phyloP scores from a whole-genome alignment of 257 asterid genomes.

The Sherardia arvensis region DNA sequence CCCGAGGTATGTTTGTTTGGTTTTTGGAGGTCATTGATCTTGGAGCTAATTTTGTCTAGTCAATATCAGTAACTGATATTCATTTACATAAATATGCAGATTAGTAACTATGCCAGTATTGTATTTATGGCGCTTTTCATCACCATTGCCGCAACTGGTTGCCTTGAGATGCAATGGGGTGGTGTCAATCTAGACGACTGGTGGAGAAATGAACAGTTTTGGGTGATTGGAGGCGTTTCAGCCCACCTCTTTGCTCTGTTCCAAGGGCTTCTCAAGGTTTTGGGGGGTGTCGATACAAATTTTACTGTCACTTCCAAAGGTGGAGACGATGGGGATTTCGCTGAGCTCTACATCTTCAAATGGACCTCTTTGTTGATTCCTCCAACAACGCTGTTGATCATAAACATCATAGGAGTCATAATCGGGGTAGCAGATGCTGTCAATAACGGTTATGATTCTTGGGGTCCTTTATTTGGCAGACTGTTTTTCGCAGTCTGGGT shows the following conservation, averaged over 20 bases:
- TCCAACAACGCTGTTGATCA: conserved; percentile 59
- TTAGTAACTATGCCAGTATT: conserved; percentile 76
- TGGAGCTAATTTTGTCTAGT: background rate
- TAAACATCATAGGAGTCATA: conserved; percentile 69
- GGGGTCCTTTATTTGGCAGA: conserved; percentile 83
- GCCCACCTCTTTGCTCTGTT: conserved; percentile 75
- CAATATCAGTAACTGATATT: background rate
- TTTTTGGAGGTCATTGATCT: background rate
- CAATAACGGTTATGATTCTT: conserved; percentile 81
- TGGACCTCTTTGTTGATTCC: conserved; percentile 77
- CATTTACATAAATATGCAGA: conserved; percentile 35
- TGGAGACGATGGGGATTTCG: conserved; percentile 67
- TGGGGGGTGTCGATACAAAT: conserved; percentile 76
- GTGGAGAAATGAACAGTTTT: conserved; percentile 98
- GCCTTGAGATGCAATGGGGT: conserved; percentile 97
- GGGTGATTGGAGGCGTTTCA: conserved; percentile 94
- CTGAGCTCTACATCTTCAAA: conserved; percentile 70
- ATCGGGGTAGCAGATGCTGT: conserved; percentile 70
- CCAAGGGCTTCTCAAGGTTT: conserved; percentile 78
- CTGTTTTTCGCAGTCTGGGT: conserved; percentile 82
- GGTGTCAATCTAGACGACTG: conserved; percentile 81
- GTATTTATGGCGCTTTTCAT: conserved; percentile 69
- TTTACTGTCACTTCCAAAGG: conserved; percentile 88
- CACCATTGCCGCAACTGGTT: conserved; percentile 71
- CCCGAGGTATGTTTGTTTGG: conserved; percentile 53